Base-by-base conservation (phyloP, 306 rosid genomes). In the Cucumis cinereus region DNA sequence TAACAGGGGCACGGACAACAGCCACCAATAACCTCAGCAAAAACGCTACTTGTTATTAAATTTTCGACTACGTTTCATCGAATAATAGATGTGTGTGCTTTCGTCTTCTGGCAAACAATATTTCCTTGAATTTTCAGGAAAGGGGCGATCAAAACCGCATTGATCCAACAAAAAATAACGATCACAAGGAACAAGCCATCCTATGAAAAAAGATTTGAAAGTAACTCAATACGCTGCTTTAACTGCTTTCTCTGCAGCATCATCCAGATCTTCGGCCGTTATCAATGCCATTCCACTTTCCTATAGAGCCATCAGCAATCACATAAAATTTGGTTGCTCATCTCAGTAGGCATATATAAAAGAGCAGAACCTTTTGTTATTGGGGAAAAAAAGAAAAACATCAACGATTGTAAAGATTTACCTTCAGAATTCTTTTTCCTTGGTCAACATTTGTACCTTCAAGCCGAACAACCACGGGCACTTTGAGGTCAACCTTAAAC, bases 361-460 rank as follows among this genome's bases (percentile, higher is more conserved):
- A 59, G 38, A 76, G 80, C 36, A 58, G 38, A 72, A 41, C 74
- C 54, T 41, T 20, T 11, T 10, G 47, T 67, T 67, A 10, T 10
- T 19, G 8, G 35, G 33, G 24, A 3, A 6, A 14, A 10, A 12
- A 7, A 30, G 35, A 13, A 2, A 0, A 45, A 45, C 15, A 3
- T 0, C 22, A 4, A 40, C 4, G 22, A 28, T 61, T 0, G 11
- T 0, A 20, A 17, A 16, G 41, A 61, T 28, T 22, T 40, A 85
- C 93, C 98, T 94, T 94, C 80, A 94, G 78, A 79, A 90, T 94
- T 85, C 91, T 86, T 86, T 90, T 94, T 76, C 99, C 99, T 81
- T 92, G 88, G 75, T 92, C 99, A 49, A 94, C 97, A 11, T 94
- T 94, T 77, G 99, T 94, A 84, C 99, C 99, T 84, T 94, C 99